Conservation (phyloP, 2,329 filamentous ascomycete genomes). For the Alternaria brassicicola region DNA sequence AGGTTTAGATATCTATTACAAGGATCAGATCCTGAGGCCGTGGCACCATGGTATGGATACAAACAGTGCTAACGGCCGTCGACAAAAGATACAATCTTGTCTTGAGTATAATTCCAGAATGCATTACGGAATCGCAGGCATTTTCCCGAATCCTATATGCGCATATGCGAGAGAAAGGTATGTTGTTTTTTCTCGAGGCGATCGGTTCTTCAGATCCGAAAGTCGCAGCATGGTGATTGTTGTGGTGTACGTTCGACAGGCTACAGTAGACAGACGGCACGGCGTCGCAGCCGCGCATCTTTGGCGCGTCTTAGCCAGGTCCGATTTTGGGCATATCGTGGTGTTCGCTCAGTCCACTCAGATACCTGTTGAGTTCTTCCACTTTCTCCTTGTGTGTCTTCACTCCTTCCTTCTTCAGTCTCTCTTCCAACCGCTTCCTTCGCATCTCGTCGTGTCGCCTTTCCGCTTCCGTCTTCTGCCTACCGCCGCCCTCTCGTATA, state of each 20-base stretch:
- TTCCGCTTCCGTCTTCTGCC: constrained; percentile 83
- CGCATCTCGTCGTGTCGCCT: constrained; percentile 78
- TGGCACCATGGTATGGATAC: neutral
- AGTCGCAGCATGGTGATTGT: neutral
- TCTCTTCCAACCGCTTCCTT: constrained; percentile 80
- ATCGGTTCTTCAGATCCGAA: neutral
- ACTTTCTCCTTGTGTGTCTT: constrained; percentile 98
- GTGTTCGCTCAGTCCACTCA: constrained; percentile 91
- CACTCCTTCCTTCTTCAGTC: constrained; percentile 80
- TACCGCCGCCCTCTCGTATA: constrained; percentile 33
- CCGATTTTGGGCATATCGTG: constrained; percentile 81
- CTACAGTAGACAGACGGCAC: neutral
- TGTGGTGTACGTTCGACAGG: neutral
- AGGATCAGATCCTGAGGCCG: neutral
- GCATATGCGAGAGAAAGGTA: neutral
- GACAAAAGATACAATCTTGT: neutral
- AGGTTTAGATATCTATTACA: neutral
- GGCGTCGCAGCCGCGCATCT: neutral
- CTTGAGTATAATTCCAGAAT: neutral
- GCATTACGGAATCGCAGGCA: neutral
- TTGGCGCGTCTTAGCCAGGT: constrained; percentile 56
- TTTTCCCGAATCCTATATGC: neutral
- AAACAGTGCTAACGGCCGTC: neutral
- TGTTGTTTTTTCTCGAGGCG: neutral
- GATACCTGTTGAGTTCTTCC: constrained; percentile 91